These are phyloP conservation scores for Moelleriella libera DNA, from an alignment of 2,329 filamentous ascomycete species.

Conservation along the genomic window DNA sequence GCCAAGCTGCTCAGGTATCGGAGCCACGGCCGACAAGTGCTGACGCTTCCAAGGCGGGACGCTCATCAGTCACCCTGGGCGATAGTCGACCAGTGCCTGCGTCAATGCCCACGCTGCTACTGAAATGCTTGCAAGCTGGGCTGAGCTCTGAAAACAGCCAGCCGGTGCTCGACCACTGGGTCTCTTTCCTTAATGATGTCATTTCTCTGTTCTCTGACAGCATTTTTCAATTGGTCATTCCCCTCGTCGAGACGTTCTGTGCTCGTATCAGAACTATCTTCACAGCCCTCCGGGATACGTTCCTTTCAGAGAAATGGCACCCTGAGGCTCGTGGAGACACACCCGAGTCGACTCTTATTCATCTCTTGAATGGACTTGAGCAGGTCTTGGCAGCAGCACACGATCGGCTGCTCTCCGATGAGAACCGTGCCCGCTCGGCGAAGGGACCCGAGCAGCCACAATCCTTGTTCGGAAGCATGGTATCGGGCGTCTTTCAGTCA, in stretches of 20 bases:
- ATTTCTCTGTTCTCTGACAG: slow-evolving; percentile 71
- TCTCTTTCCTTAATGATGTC: slow-evolving; percentile 69
- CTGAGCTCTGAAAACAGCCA: slow-evolving; percentile 63
- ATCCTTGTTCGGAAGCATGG: slow-evolving; percentile 88
- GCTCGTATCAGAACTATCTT: slow-evolving; percentile 63
- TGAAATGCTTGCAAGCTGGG: slow-evolving; percentile 73
- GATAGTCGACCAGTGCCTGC: slow-evolving; percentile 11
- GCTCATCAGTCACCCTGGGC: slow-evolving; percentile 20
- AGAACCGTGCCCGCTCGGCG: slow-evolving; percentile 49
- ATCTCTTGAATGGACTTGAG: slow-evolving; percentile 85
- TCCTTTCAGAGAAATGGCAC: slow-evolving; percentile 21
- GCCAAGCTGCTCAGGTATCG: slow-evolving; percentile 26
- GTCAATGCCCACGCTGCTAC: slow-evolving; percentile 53
- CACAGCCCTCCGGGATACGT: slow-evolving; percentile 51
- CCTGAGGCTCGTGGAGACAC: slow-evolving; percentile 6
- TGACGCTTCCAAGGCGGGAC: slow-evolving; percentile 25
- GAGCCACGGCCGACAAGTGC: slow-evolving; percentile 30
- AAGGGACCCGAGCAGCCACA: slow-evolving; percentile 76
- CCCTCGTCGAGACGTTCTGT: slow-evolving; percentile 81
- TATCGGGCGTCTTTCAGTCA: slow-evolving; percentile 75
- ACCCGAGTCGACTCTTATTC: slow-evolving; percentile 63
- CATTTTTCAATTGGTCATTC: slow-evolving; percentile 83
- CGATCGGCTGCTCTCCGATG: slow-evolving; percentile 64
- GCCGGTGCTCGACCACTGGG: slow-evolving; percentile 79
- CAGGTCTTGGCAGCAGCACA: slow-evolving; percentile 80